Base-by-base conservation (phyloP, 495 filamentous ascomycete genomes). In the Filosporella fistucella region DNA sequence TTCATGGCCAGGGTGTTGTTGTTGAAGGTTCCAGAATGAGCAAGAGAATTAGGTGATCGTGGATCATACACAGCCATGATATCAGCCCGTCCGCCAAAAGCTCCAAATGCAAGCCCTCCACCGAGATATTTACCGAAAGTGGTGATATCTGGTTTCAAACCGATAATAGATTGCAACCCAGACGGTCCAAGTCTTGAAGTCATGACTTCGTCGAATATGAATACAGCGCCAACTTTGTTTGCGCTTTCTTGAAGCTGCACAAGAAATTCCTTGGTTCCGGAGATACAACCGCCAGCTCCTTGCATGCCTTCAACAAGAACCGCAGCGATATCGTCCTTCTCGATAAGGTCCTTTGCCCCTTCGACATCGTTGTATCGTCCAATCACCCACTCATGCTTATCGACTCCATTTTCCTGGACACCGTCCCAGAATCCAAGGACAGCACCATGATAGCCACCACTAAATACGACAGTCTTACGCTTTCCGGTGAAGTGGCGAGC, bases 171-270 rank as follows among this genome's bases (percentile, higher is more conserved):
- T 33, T 71, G 70, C 7, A 80, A 28, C 2, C 81, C 81, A n/a
- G 14, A 12, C 0, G 63, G 66, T 2, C 63, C 61, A 9, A 83
- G 59, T 4, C 81, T 68, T 7, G 71, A 77, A 1, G 81, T 81
- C 66, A 82, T 76, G 16, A 85, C 80, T 60, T 85, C 81, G 42
- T 85, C 80, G 14, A 83, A 57, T 13, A 85, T 73, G 42, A 85
- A 70, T 2, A 83, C 7, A 0, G 68, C 65, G 2, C 68, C 71
- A 5, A 63, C 58, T 32, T 57, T 58, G 2, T 49, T 61, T 37
- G 63, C 45, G 52, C 57, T 57, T 13, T 59, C 57, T 30, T 59
- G 55, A 7, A 70, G 47, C 6, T 46, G 14, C 11, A n/a, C 14
- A 46, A 73, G 43, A 54, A 83, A 85, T 14, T 65, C 67, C 0